Evolutionary conservation across 1,284 basidiomycete genomes (phyloP), one percentile per base, ranked within the genome.

Genomic region (Papiliotrema flavescens): DNA sequence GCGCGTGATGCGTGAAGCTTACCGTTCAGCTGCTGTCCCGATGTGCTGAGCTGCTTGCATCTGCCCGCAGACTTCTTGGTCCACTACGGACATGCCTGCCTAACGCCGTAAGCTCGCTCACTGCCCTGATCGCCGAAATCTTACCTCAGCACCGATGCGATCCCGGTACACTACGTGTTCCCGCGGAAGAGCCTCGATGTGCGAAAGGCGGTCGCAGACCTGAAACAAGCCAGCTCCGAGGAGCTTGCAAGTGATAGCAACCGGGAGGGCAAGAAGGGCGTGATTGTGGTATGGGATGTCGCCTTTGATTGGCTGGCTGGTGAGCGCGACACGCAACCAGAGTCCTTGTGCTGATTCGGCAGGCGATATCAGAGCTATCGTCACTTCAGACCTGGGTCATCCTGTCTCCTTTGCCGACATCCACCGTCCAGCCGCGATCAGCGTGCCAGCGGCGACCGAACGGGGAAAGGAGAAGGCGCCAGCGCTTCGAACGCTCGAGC

Each of bases 11-110:
- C 5, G 13, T 35, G 37, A 11, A 34, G 22, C 24, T 54, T 5
- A 46, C 32, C 53, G 22, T n/a, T n/a, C 49, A 96, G 92, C 67
- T 99, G 95, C 71, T 98, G 95, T 70, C 92, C 96, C 3, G 96
- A 99, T 71, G 90, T 98, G 66, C 88, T 98, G 3, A 89, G 92
- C 8, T 94, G 95, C 5, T 86, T 93, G 61, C 96, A 98, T 71
- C 86, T 95, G 41, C 85, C 94, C 60, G 92, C 94, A 0, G 90
- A 98, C 67, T 83, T 88, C 9, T 81, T 98, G 57, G 86, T 99
- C 5, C 95, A 98, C 71, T 98, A 96, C 68, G 95, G 96, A 0
- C 90, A 97, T 78, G 93, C 95, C 0, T 99, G 96, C 75, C 83
- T 98, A 79, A 93, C 66, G 24, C 64, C 60, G 74, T 75, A 45